Evolutionary conservation across 345 rosid genomes (phyloP).

Genomic region (Eutrema japonicum): DNA sequence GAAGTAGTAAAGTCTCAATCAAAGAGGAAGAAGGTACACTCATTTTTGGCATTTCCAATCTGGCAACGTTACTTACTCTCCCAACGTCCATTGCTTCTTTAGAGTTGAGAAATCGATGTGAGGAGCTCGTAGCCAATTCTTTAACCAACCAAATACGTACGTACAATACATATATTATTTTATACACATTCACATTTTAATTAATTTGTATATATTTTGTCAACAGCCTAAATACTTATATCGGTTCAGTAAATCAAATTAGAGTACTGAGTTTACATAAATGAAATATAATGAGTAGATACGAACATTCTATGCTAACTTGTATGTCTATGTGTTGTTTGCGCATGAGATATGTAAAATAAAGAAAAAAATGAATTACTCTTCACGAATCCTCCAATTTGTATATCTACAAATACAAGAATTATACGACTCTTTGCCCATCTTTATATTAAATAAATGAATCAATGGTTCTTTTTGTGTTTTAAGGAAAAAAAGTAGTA

Average conservation of each 20-base stretch:
- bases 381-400: too few species aligned
- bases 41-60: constrained; percentile 39
- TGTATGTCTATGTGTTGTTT: too few species aligned
- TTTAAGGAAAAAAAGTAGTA: neutral
- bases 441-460: neutral
- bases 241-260: too few species aligned
- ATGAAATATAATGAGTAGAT: too few species aligned
- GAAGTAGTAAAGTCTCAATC: constrained; percentile 41
- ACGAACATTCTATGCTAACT: too few species aligned
- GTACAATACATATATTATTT: neutral
- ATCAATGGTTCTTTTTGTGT: neutral
- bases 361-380: too few species aligned
- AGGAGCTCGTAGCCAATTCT: constrained; percentile 11
- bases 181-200: neutral
- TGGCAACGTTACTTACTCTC: constrained; percentile 39
- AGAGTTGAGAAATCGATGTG: constrained; percentile 23
- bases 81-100: constrained; percentile 40
- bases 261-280: too few species aligned
- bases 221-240: too few species aligned
- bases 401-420: too few species aligned
- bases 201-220: neutral
- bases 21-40: constrained; percentile 37
- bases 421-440: too few species aligned
- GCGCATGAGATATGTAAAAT: too few species aligned
- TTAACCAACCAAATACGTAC: constrained; percentile 23